Percentiles rank a stretch among this genome's conserved stretches.
These are phyloP conservation scores for Raffaelea deltoideospora DNA, from an alignment of 2,329 filamentous ascomycete species.

Conservation along the genomic window DNA sequence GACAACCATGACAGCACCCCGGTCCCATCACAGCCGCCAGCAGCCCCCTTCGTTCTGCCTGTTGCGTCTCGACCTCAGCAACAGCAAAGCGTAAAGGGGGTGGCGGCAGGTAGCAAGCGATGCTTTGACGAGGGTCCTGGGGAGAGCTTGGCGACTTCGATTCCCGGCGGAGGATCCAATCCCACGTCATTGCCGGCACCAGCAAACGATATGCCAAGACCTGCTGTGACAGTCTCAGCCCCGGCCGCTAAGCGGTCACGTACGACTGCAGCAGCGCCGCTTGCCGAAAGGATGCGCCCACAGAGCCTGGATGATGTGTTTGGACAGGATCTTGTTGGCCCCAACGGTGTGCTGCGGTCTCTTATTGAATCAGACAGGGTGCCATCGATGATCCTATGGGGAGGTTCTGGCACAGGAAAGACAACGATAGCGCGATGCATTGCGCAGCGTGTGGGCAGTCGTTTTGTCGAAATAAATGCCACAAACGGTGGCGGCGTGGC, in stretches of 20 bases:
- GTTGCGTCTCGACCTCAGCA: conserved; percentile 9
- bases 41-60: no score
- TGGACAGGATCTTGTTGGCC: conserved; percentile 83
- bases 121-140: conserved; percentile 40
- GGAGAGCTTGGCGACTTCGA: conserved; percentile 9
- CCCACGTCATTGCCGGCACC: neutral
- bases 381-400: conserved; percentile 94
- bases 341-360: conserved; percentile 65
- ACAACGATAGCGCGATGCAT: conserved; percentile 89
- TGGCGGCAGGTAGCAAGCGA: conserved; percentile 29
- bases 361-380: conserved; percentile 76
- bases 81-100: conserved; percentile 1
- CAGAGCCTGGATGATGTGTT: conserved; percentile 69
- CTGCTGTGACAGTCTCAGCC: neutral
- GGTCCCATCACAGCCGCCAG: no score
- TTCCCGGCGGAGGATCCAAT: neutral
- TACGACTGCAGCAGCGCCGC: conserved; percentile 56
- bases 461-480: conserved; percentile 93
- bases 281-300: conserved; percentile 91
- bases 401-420: conserved; percentile 66
- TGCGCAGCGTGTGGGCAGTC: conserved; percentile 62
- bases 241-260: conserved; percentile 49
- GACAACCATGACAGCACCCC: no score
- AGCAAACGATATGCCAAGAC: neutral
- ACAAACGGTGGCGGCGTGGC: conserved; percentile 76